A percentile compares a stretch with the other conserved stretches of the same genome.
Conservation (phyloP, 305 asterid genomes). For the Andrographis paniculata region DNA sequence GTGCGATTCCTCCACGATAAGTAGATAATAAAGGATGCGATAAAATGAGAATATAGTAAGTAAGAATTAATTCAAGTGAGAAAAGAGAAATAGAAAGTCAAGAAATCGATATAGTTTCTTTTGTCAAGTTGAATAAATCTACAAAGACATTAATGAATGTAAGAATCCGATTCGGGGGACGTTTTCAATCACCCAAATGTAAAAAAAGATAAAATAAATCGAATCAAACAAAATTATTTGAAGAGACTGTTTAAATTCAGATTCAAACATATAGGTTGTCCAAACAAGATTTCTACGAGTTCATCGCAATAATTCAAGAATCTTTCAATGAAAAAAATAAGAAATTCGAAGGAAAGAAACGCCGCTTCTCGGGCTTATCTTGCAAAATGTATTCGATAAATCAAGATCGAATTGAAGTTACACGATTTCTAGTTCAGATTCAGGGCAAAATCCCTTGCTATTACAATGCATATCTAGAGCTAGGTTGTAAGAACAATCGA, state of each 20-base stretch:
- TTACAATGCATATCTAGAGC: slow-evolving; percentile 11
- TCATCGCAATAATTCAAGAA: no score
- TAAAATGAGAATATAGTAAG: slow-evolving; percentile 14
- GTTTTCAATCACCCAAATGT: slow-evolving; percentile 1
- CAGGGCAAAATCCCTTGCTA: slow-evolving; percentile 2
- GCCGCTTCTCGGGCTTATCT: slow-evolving; percentile 2
- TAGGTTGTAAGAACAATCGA: not conserved
- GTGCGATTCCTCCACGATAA: slow-evolving; percentile 19
- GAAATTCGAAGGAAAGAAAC: not conserved
- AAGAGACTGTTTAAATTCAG: no score
- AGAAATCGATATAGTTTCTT: not conserved
- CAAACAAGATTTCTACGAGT: no score
- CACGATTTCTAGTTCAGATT: not conserved
- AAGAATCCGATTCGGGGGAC: slow-evolving; percentile 10
- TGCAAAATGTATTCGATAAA: slow-evolving; percentile 1
- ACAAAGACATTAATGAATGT: slow-evolving; percentile 7
- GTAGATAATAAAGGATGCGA: slow-evolving; percentile 17
- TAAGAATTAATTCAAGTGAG: no score
- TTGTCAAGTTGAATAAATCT: not conserved
- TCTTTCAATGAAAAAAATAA: not conserved
- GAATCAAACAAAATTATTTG: no score
- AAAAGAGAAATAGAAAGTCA: not conserved
- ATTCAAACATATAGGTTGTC: no score
- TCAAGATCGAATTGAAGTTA: slow-evolving; percentile 1
- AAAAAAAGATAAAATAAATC: not conserved